Percentiles rank a stretch among this genome's conserved stretches.
Evolutionary conservation across 345 rosid genomes (phyloP).

Genomic region (Eucalyptus regnans): DNA sequence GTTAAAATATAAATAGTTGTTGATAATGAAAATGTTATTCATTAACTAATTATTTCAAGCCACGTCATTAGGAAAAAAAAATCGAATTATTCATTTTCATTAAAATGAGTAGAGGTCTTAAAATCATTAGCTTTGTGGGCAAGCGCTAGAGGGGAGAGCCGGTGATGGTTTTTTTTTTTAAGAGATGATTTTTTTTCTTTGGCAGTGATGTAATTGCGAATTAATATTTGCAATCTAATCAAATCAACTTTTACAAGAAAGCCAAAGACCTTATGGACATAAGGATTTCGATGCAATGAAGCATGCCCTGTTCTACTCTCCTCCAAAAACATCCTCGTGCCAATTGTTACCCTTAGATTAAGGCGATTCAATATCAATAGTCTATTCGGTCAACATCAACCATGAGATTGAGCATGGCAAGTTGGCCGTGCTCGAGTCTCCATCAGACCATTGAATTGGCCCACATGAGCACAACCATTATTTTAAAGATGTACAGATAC

Average conservation of each 20-base stretch:
- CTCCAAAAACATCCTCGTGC: neutral
- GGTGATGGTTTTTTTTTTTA: neutral
- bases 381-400: accelerated
- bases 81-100: neutral
- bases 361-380: no score
- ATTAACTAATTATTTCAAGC: neutral
- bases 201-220: accelerated
- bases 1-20: neutral
- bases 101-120: accelerated
- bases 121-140: neutral
- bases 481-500: accelerated
- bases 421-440: neutral
- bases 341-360: neutral
- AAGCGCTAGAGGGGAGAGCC: accelerated
- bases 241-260: neutral
- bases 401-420: neutral
- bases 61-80: accelerated
- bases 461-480: neutral
- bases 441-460: neutral
- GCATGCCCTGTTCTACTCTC: neutral
- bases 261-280: no score
- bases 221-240: neutral
- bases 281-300: neutral
- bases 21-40: accelerated
- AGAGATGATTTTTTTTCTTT: neutral